Conservation (phyloP, 305 asterid species). For the Fraxinus nigra region DNA sequence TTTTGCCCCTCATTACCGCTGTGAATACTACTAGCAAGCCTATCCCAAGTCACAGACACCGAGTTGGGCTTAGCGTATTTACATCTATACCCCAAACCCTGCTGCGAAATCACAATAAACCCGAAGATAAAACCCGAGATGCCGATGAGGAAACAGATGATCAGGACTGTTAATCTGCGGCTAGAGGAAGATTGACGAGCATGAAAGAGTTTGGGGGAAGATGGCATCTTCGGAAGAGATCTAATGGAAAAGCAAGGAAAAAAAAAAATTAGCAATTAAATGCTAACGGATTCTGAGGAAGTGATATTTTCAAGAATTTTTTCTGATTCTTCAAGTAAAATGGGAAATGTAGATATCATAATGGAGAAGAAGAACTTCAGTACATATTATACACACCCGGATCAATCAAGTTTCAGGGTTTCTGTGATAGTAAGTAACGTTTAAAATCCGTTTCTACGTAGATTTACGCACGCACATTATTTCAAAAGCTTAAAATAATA, state of each 20-base stretch:
- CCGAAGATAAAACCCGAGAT: slow-evolving; percentile 52
- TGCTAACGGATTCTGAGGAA: background rate
- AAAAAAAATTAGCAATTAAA: background rate
- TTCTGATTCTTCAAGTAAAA: background rate
- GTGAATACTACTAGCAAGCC: slow-evolving; percentile 26
- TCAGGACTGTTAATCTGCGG: slow-evolving; percentile 55
- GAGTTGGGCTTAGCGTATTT: slow-evolving; percentile 55
- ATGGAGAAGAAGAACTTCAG: background rate
- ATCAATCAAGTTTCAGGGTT: background rate
- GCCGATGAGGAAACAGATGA: slow-evolving; percentile 44
- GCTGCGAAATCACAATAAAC: slow-evolving; percentile 41
- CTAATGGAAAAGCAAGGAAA: background rate
- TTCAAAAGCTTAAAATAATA: no score
- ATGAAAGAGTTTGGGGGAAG: slow-evolving; percentile 68
- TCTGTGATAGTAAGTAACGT: background rate
- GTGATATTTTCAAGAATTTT: background rate
- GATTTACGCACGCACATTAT: background rate
- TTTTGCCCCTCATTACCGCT: slow-evolving; percentile 39
- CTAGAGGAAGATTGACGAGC: slow-evolving; percentile 46
- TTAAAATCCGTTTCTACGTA: background rate
- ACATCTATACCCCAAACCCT: slow-evolving; percentile 44
- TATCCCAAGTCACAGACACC: slow-evolving; percentile 80
- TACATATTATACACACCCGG: background rate
- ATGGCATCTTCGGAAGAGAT: slow-evolving; percentile 51
- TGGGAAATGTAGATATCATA: background rate